A percentile compares a stretch with the other conserved stretches of the same genome.
These are phyloP conservation scores for Populus trichocarpa DNA, from an alignment of 441 rosid species.

Conservation along the genomic window DNA sequence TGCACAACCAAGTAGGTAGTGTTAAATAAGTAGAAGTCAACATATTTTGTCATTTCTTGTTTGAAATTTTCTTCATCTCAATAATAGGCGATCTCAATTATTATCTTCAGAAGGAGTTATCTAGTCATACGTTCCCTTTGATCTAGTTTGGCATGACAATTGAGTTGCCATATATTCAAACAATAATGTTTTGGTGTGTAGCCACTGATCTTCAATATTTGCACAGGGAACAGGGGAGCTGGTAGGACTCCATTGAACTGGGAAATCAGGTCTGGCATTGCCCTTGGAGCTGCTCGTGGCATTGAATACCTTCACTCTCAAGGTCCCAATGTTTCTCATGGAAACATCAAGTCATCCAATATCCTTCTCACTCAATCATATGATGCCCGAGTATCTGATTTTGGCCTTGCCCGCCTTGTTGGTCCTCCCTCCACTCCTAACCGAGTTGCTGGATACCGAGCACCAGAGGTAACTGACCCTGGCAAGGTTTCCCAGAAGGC, in stretches of 20 bases:
- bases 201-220: not conserved
- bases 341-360: constrained; percentile 87
- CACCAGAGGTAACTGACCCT: constrained; percentile 93
- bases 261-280: constrained; percentile 67
- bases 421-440: constrained; percentile 68
- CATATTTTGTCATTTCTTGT: constrained; percentile 17
- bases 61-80: constrained; percentile 11
- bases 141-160: not conserved
- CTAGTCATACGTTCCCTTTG: constrained; percentile 2
- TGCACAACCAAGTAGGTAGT: not conserved
- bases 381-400: constrained; percentile 82
- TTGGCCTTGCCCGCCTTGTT: constrained; percentile 78
- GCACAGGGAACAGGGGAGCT: constrained; percentile 83
- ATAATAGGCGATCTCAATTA: not conserved
- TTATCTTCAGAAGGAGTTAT: not conserved
- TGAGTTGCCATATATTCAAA: not conserved
- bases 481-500: constrained; percentile 86
- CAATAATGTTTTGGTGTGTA: not conserved
- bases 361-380: constrained; percentile 68
- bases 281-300: constrained; percentile 85
- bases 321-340: constrained; percentile 73
- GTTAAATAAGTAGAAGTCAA: constrained; percentile 1
- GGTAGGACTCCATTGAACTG: constrained; percentile 85
- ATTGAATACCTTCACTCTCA: constrained; percentile 79
- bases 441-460: constrained; percentile 81